Base-by-base conservation (phyloP, 163 green algal genomes). In the Smithsoniella earleae region DNA sequence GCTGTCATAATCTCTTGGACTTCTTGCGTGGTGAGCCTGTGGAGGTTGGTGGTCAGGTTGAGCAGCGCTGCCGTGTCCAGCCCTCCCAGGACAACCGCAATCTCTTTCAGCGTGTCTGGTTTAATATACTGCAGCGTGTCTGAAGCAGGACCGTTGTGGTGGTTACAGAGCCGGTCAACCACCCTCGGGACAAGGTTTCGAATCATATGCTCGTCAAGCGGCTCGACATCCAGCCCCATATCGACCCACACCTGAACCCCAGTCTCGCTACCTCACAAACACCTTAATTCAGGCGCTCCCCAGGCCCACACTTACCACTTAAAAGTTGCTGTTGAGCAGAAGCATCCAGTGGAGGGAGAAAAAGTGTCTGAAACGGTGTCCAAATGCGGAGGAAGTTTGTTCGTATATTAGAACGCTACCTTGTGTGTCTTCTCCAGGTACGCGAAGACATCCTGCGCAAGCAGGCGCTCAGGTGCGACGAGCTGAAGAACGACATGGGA, bases 361-460 rank as follows among this genome's bases (percentile, higher is more conserved):
- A n/a, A n/a, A n/a, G n/a, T n/a, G n/a, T n/a, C n/a, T n/a, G n/a
- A n/a, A n/a, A n/a, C n/a, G n/a, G n/a, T n/a, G n/a, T n/a, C n/a
- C n/a, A n/a, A n/a, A n/a, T n/a, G n/a, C n/a, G n/a, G n/a, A n/a
- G n/a, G n/a, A n/a, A n/a, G n/a, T n/a, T n/a, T n/a, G n/a, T n/a
- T n/a, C n/a, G n/a, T n/a, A n/a, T n/a, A n/a, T n/a, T n/a, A n/a
- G n/a, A n/a, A n/a, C n/a, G n/a, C n/a, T 27, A 64, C 49, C 49
- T 64, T 64, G 25, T 64, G 6, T 27, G 49, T 27, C 49, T 64
- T 27, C 49, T 64, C 49, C 25, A 64, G 13, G 13, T 64, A 64
- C 25, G 25, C 49, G 49, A 27, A 13, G 49, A 27, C 33, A 27
- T 27, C 25, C 13, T 25, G 25, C 8, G 6, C 8, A 25, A 36